Conservation (phyloP, 2,329 filamentous ascomycete genomes). For the Colletotrichum lupini region DNA sequence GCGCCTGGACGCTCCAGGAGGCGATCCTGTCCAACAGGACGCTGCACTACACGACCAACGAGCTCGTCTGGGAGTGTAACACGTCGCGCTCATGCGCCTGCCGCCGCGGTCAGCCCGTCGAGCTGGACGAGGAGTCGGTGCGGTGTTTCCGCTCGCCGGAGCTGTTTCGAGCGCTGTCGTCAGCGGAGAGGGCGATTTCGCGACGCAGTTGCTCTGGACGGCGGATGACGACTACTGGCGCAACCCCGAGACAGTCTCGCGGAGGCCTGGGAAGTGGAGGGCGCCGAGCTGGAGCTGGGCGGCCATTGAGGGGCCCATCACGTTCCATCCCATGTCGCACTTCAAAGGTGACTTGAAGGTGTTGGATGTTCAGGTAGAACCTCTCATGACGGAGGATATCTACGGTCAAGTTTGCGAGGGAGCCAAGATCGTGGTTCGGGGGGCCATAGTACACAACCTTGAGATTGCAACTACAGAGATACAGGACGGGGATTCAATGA, state of each 20-base stretch:
- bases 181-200: background rate
- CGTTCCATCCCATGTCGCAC: background rate
- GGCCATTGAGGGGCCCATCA: background rate
- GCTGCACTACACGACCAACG: conserved; percentile 32
- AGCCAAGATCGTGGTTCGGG: background rate
- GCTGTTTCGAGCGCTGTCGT: background rate
- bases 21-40: conserved; percentile 36
- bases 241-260: background rate
- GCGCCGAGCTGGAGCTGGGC: background rate
- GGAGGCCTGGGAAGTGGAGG: background rate
- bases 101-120: background rate
- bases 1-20: conserved; percentile 39
- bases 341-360: background rate
- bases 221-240: background rate
- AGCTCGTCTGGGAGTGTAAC: conserved; percentile 37
- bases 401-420: background rate
- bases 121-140: background rate
- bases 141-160: background rate
- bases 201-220: background rate
- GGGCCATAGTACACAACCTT: background rate
- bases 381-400: background rate
- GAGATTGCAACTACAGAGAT: background rate
- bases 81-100: background rate
- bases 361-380: background rate
- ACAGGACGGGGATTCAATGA: background rate